Evolutionary conservation across 2,329 filamentous ascomycete genomes (phyloP).

Genomic region (Cryoendolithus antarcticus): DNA sequence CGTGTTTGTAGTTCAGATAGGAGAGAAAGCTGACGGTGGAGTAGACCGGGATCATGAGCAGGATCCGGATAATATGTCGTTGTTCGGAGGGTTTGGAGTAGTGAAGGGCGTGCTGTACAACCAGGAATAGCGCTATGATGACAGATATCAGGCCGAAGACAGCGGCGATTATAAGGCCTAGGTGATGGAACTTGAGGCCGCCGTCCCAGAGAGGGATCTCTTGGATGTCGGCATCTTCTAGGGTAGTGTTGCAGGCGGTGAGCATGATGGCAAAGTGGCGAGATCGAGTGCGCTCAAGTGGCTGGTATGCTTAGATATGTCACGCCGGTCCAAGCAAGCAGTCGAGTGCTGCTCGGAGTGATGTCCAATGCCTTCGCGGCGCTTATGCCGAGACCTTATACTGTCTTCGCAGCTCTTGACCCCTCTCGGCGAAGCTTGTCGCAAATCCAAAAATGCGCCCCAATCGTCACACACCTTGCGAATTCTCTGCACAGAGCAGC

Average conservation of each 20-base stretch:
- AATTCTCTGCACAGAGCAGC: too few species aligned
- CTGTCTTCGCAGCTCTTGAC: too few species aligned
- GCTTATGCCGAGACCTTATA: too few species aligned
- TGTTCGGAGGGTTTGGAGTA: slow-evolving; percentile 49
- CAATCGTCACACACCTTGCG: too few species aligned
- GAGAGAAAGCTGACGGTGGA: slow-evolving; percentile 61
- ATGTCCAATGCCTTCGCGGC: too few species aligned
- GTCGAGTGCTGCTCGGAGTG: too few species aligned
- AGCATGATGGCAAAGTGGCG: slow-evolving; percentile 6
- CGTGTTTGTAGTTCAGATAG: slow-evolving; percentile 61
- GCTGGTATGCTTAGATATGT: too few species aligned
- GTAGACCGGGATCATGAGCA: slow-evolving; percentile 81
- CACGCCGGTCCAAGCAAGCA: too few species aligned
- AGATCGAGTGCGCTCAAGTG: too few species aligned
- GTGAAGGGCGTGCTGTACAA: slow-evolving; percentile 46
- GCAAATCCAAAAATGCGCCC: too few species aligned
- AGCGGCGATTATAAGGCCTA: slow-evolving; percentile 42
- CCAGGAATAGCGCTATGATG: slow-evolving; percentile 40
- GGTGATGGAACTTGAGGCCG: slow-evolving; percentile 43
- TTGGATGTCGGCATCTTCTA: slow-evolving; percentile 33
- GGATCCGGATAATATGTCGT: slow-evolving; percentile 68
- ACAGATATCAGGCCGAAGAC: slow-evolving; percentile 41
- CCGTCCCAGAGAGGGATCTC: slow-evolving; percentile 40
- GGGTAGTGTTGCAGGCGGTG: slow-evolving; percentile 36
- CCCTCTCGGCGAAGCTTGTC: too few species aligned